Base-by-base conservation (phyloP, 371 early-diverging fungal species). In the Mucor lusitanicus region DNA sequence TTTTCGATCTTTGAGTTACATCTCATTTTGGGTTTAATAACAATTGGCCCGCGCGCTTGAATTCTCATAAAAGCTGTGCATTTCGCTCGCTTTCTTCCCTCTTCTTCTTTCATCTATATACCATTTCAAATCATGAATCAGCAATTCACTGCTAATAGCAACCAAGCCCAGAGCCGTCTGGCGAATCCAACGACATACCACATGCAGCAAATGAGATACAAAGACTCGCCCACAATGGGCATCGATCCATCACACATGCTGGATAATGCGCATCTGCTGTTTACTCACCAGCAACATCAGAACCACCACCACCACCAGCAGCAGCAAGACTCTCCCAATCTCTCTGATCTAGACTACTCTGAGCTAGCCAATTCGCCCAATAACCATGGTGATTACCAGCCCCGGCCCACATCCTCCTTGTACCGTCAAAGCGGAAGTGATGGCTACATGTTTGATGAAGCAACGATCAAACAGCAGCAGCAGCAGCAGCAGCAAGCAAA, bases 11-110 rank as follows among this genome's bases (percentile, higher is more conserved):
- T 58, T 25, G 57, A 30, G 68, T 68, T 62, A 68, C 68, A 68
- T 50, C 46, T 50, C 32, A 25, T 61, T 64, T 40, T 64, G 40
- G 40, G 19, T 58, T 64, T 21, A 25, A 44, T 63, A 62, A 50
- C 57, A 68, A 62, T 62, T 68, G 68, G 63, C 58, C 68, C 68
- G 68, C 68, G 68, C 68, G 63, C 44, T 44, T 57, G 46, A 64
- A 57, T 64, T 35, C 42, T 40, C 9, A 56, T 40, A 64, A 64
- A 56, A 44, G 33, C 17, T 28, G 15, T 28, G n/a, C 25, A 61
- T 48, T 32, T 50, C 39, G 44, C 61, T 53, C 37, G 50, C 17
- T 58, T 28, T 28, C 12, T 53, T 59, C 30, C 54, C 11, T 67
- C 33, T 46, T 56, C 57, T 48, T 30, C 30, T 46, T 42, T 21